Evolutionary conservation across 306 rosid genomes (phyloP).

Genomic region (Albizia julibrissin): DNA sequence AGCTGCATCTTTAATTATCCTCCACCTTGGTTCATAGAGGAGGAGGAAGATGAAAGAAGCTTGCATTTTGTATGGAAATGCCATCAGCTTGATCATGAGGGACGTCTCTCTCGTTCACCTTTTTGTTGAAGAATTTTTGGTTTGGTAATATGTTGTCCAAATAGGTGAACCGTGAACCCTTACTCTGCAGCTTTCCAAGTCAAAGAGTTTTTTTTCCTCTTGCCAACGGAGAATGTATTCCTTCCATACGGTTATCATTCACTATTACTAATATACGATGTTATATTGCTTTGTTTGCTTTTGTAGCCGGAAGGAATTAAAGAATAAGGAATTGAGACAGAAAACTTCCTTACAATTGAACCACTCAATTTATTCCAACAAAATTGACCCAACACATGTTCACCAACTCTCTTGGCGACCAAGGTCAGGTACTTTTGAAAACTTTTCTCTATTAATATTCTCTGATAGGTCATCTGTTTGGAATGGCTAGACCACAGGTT

Average conservation of each 20-base stretch:
- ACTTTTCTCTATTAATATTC: conserved; percentile 18
- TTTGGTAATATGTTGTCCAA: not conserved
- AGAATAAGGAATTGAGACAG: conserved; percentile 33
- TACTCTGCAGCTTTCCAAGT: not conserved
- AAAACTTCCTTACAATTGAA: conserved; percentile 33
- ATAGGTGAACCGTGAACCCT: not conserved
- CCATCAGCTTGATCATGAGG: not conserved
- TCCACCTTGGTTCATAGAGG: not conserved
- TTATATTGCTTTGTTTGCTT: conserved; percentile 29
- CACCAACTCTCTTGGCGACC: conserved; percentile 90
- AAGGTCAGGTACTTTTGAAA: conserved; percentile 84
- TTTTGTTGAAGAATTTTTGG: not conserved
- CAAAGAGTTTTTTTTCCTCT: conserved; percentile 4
- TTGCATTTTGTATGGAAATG: not conserved
- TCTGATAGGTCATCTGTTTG: not conserved
- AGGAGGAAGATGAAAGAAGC: not conserved
- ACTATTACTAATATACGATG: not conserved
- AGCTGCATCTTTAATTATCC: not conserved
- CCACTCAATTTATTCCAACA: conserved; percentile 42
- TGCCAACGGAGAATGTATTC: not conserved
- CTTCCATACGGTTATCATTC: not conserved
- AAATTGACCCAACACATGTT: conserved; percentile 73
- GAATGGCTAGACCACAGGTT: not conserved
- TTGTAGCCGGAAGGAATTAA: conserved; percentile 68
- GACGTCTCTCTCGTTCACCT: not conserved